These are phyloP conservation scores for Flaveria trinervia DNA, from an alignment of 129 eudicot species.

Conservation along the genomic window DNA sequence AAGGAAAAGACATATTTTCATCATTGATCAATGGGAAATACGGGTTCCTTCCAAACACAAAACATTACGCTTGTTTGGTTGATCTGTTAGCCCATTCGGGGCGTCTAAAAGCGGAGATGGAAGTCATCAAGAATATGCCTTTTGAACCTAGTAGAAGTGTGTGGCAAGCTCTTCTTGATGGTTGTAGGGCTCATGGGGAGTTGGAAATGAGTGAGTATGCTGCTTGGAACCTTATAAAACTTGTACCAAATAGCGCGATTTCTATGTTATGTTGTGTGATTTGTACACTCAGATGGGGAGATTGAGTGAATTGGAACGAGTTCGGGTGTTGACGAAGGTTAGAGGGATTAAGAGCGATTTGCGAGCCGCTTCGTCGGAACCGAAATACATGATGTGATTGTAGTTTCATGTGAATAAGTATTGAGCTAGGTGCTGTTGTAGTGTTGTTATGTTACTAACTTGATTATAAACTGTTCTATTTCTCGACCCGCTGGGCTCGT, in stretches of 20 bases:
- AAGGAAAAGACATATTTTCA: constrained; percentile 47
- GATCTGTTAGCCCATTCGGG: constrained; percentile 56
- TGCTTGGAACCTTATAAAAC: constrained; percentile 56
- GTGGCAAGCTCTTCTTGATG: constrained; percentile 61
- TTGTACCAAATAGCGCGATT: constrained; percentile 44
- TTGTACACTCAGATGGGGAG: constrained; percentile 56
- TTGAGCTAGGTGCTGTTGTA: background rate
- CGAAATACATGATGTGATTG: constrained; percentile 28
- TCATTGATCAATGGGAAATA: constrained; percentile 35
- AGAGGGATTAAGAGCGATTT: constrained; percentile 48
- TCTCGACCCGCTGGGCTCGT: background rate
- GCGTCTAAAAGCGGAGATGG: constrained; percentile 46
- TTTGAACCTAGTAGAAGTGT: constrained; percentile 46
- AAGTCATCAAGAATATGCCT: constrained; percentile 51
- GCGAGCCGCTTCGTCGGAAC: constrained; percentile 38
- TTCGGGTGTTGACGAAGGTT: constrained; percentile 46
- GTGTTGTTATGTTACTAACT: background rate
- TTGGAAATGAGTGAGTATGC: constrained; percentile 51
- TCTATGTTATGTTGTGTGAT: constrained; percentile 47
- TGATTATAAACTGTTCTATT: background rate
- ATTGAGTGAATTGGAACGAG: constrained; percentile 51
- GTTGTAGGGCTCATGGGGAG: constrained; percentile 49
- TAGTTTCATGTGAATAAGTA: constrained; percentile 11
- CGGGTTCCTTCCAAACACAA: constrained; percentile 45
- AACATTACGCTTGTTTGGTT: constrained; percentile 61